Evolutionary conservation across 1,284 basidiomycete genomes (phyloP).

Genomic region (Puccinia horiana): DNA sequence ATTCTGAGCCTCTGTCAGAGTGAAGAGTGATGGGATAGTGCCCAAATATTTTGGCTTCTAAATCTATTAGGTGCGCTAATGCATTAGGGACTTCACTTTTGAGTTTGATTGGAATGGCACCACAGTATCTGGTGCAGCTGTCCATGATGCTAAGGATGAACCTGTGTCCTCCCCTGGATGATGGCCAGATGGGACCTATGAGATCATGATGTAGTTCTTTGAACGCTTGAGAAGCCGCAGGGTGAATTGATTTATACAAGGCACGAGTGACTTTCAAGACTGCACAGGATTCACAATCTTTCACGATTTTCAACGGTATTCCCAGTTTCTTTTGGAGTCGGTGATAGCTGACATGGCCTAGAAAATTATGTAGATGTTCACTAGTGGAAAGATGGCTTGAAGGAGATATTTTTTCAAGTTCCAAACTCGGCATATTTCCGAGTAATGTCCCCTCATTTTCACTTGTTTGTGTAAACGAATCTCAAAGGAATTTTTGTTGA

Average conservation of each 20-base stretch:
- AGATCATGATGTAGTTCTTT: background rate
- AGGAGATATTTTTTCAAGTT: background rate
- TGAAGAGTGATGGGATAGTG: background rate
- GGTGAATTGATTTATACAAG: background rate
- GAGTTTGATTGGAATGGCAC: background rate
- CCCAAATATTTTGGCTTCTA: background rate
- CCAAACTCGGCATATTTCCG: too few species aligned
- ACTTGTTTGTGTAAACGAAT: background rate
- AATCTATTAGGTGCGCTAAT: background rate
- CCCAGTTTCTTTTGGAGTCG: background rate
- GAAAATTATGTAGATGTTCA: background rate
- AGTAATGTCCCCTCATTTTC: too few species aligned
- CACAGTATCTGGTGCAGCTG: background rate
- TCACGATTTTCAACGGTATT: background rate
- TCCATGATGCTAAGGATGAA: background rate
- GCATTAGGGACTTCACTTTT: background rate
- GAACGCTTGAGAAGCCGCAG: background rate
- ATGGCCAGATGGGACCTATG: background rate
- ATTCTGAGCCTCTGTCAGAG: background rate
- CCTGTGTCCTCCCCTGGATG: too few species aligned
- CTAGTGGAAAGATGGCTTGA: background rate
- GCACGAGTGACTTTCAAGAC: background rate
- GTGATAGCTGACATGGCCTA: slow-evolving; percentile 7
- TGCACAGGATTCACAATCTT: background rate
- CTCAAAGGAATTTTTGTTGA: background rate